These are phyloP conservation scores for Omphalotus olearius DNA, from an alignment of 1,284 basidiomycete genomes.

Conservation along the genomic window DNA sequence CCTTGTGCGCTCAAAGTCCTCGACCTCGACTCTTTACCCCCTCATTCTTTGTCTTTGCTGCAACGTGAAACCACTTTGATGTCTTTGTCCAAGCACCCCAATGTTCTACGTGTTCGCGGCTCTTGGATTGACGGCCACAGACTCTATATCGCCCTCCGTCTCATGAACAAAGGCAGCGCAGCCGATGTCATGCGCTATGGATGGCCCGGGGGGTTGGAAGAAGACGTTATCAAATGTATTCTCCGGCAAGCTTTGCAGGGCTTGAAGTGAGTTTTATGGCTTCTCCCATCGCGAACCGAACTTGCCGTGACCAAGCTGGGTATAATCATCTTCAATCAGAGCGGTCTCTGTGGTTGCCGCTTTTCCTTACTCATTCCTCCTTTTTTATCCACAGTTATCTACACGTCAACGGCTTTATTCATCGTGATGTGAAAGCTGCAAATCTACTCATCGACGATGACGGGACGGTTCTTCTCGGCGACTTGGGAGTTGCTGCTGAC, in stretches of 20 bases:
- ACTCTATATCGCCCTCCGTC: slow-evolving; percentile 80
- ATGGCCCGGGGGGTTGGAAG: slow-evolving; percentile 84
- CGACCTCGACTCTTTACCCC: slow-evolving; percentile 77
- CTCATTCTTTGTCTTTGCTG: slow-evolving; percentile 61
- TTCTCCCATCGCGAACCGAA: background rate
- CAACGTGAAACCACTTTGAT: slow-evolving; percentile 87
- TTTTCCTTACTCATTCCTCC: too few relatives aligned
- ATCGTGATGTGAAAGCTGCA: slow-evolving; percentile 87
- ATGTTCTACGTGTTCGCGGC: slow-evolving; percentile 85
- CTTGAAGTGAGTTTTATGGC: slow-evolving; percentile 55
- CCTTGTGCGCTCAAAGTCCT: slow-evolving; percentile 86
- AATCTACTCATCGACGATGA: slow-evolving; percentile 86
- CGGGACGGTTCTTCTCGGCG: slow-evolving; percentile 85
- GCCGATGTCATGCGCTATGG: slow-evolving; percentile 84
- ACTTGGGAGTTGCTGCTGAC: slow-evolving; percentile 84
- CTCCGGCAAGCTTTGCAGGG: slow-evolving; percentile 81
- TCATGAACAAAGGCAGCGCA: slow-evolving; percentile 87
- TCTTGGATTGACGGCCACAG: slow-evolving; percentile 84
- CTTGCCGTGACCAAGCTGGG: background rate
- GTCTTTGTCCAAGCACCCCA: slow-evolving; percentile 92
- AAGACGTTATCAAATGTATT: slow-evolving; percentile 80
- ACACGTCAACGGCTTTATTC: slow-evolving; percentile 86
- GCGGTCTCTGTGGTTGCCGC: too few relatives aligned
- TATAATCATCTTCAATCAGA: too few relatives aligned
- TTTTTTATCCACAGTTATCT: slow-evolving; percentile 52